Conservation (phyloP, 352 stramenopile species). For the Phytophthora agathidicida region DNA sequence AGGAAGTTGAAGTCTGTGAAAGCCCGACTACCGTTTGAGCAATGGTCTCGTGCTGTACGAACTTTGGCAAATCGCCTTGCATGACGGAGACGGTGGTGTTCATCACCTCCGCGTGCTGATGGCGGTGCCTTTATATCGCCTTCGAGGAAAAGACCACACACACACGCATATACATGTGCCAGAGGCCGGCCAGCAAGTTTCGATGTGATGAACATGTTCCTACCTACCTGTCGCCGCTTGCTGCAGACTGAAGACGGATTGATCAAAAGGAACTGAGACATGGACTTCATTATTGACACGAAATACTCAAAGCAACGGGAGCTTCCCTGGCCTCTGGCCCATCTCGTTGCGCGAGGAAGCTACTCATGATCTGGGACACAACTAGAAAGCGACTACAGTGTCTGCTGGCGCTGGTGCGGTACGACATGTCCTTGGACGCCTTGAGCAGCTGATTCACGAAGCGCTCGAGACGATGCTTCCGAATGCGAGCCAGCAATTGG, state of each 20-base stretch:
- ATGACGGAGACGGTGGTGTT: constrained; percentile 1
- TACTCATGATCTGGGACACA: constrained; percentile 50
- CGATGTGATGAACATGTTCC: constrained; percentile 28
- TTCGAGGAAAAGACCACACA: too few species aligned
- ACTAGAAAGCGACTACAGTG: constrained; percentile 51
- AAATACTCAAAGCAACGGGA: constrained; percentile 8
- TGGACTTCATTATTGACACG: constrained; percentile 10
- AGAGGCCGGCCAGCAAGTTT: constrained; percentile 18
- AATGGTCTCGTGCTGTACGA: too few species aligned
- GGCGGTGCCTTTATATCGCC: constrained; percentile 8
- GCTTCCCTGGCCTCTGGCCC: not conserved
- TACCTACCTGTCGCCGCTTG: constrained; percentile 10
- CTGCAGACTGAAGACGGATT: not conserved
- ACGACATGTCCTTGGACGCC: constrained; percentile 52
- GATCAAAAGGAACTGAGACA: constrained; percentile 7
- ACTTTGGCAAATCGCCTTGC: not conserved
- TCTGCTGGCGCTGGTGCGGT: constrained; percentile 27
- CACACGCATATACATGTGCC: constrained; percentile 6
- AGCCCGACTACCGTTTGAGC: constrained; percentile 15
- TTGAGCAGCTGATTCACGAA: constrained; percentile 55
- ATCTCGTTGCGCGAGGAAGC: constrained; percentile 49
- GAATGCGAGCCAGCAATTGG: constrained; percentile 24
- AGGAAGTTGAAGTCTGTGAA: constrained; percentile 27
- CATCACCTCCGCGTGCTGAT: constrained; percentile 9
- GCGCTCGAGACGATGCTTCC: constrained; percentile 35